phyloP scores from a whole-genome alignment of 2,329 filamentous ascomycete genomes.

The Exophiala calicioides region DNA sequence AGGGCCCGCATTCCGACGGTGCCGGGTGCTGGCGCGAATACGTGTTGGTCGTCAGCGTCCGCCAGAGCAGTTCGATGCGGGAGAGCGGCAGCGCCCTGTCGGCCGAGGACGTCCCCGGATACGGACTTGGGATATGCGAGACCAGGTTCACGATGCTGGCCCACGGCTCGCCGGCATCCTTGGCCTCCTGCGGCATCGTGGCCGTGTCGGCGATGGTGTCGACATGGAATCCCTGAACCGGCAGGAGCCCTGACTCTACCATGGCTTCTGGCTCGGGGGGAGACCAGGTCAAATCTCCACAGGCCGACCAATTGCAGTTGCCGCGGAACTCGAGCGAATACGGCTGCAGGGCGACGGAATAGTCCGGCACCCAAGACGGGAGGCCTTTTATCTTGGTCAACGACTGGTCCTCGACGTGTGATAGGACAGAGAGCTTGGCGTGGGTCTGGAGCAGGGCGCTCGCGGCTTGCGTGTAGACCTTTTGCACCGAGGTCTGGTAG shows the following conservation, averaged over 20 bases:
- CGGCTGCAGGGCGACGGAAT: conserved; percentile 5
- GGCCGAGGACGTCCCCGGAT: too few relatives aligned
- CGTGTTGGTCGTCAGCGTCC: conserved; percentile 13
- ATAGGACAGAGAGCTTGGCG: conserved; percentile 5
- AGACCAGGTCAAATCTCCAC: conserved; percentile 6
- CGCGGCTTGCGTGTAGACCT: conserved; percentile 11
- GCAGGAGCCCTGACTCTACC: conserved; percentile 2
- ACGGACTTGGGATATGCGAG: conserved; percentile 5
- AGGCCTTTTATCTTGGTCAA: conserved; percentile 8
- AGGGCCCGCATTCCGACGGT: conserved; percentile 4
- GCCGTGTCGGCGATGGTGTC: conserved; percentile 9
- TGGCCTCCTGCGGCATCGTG: conserved; percentile 10
- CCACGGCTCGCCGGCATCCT: conserved; percentile 12
- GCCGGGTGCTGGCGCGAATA: conserved; percentile 13
- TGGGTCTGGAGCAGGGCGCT: conserved; percentile 2
- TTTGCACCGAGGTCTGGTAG: conserved; percentile 5
- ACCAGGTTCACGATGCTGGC: conserved; percentile 12
- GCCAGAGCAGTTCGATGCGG: conserved; percentile 12
- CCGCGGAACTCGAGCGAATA: conserved; percentile 14
- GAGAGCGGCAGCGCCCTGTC: conserved; percentile 6
- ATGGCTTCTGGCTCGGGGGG: not conserved
- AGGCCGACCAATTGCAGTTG: conserved; percentile 11
- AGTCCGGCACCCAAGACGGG: conserved; percentile 12
- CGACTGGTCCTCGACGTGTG: conserved; percentile 9
- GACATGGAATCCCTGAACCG: conserved; percentile 10